Percentiles rank a stretch among this genome's conserved stretches.
Conservation (phyloP, 805 yeast species). For the Starmerella sp. region DNA sequence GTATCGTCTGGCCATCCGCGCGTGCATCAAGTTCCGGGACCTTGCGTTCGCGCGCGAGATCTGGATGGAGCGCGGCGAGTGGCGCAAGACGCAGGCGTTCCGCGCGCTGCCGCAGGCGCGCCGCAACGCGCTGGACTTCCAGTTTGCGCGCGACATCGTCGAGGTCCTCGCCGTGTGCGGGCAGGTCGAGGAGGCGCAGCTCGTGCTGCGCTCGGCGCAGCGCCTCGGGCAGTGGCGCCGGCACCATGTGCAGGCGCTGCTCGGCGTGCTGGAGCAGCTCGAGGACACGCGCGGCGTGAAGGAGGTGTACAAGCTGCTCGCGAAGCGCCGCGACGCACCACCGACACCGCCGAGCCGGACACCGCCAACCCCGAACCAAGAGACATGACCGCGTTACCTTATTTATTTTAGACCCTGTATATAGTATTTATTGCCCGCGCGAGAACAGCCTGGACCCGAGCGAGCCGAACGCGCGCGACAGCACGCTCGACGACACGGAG, state of each 20-base stretch:
- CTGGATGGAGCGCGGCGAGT: constrained; percentile 73
- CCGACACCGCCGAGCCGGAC: too few relatives aligned
- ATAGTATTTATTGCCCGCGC: background rate
- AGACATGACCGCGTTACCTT: background rate
- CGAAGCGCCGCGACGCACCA: background rate
- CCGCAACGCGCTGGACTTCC: constrained; percentile 44
- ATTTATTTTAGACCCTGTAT: background rate
- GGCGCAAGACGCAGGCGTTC: constrained; percentile 48
- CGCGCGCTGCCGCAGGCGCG: constrained; percentile 29
- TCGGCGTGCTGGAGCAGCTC: constrained; percentile 32
- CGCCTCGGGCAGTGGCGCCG: constrained; percentile 60
- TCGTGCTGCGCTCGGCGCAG: constrained; percentile 54
- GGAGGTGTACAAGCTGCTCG: constrained; percentile 5
- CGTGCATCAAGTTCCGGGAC: constrained; percentile 49
- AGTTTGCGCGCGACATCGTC: constrained; percentile 65
- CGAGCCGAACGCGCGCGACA: constrained; percentile 14
- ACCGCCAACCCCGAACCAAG: background rate
- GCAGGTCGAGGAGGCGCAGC: constrained; percentile 55
- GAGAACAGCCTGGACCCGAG: constrained; percentile 17
- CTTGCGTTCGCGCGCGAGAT: constrained; percentile 48
- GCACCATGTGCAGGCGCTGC: constrained; percentile 36
- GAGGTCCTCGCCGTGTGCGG: constrained; percentile 45
- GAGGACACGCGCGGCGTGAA: constrained; percentile 34
- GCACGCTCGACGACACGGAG: constrained; percentile 22
- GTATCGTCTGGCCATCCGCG: constrained; percentile 53